Percentiles rank a stretch among this genome's conserved stretches.
Conservation (phyloP, 345 rosid genomes). For the Aegle marmelos region DNA sequence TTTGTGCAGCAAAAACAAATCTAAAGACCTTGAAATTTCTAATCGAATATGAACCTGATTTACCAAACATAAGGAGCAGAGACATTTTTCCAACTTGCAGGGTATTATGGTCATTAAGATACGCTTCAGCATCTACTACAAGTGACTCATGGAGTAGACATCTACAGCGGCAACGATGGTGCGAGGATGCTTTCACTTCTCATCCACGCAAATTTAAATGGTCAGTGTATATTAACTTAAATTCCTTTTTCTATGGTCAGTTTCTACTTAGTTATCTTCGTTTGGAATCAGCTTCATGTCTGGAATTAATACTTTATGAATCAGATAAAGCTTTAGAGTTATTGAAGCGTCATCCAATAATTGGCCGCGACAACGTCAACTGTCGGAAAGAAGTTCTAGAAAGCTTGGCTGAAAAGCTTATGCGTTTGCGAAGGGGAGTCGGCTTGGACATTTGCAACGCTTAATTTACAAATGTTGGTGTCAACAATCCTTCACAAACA, state of each 20-base stretch:
- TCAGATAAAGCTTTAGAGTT: not conserved
- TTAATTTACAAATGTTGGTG: not conserved
- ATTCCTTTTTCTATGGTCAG: too few species aligned
- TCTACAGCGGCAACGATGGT: not conserved
- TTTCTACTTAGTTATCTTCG: too few species aligned
- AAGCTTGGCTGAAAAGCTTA: not conserved
- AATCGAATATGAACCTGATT: not conserved
- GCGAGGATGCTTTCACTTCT: too few species aligned
- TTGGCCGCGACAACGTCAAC: not conserved
- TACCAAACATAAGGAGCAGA: not conserved
- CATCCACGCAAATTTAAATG: too few species aligned
- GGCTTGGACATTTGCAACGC: not conserved
- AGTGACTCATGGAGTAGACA: not conserved
- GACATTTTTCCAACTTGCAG: not conserved
- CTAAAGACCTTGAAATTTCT: not conserved
- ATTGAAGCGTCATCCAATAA: not conserved
- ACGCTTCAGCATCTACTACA: not conserved
- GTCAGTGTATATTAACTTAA: not conserved
- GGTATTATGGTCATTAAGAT: not conserved
- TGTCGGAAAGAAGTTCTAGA: not conserved
- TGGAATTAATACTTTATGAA: not conserved
- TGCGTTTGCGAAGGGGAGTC: not conserved
- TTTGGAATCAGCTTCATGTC: too few species aligned
- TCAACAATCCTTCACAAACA: not conserved
- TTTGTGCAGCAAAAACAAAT: not conserved